Evolutionary conservation across 1,139 yeast genomes (phyloP).

Genomic region (Suhomyces atakaporum): DNA sequence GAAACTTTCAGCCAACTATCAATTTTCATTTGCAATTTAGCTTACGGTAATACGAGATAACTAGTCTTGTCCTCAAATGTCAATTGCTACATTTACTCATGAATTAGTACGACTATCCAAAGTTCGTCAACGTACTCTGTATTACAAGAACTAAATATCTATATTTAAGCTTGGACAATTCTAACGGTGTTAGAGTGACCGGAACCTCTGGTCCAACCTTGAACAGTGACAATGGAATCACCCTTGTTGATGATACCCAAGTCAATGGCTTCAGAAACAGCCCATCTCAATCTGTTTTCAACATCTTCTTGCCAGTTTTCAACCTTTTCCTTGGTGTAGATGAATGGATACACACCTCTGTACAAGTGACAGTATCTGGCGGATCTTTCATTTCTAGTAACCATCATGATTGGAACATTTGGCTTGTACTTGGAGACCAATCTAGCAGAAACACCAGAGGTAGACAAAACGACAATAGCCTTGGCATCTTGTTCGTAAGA

Average conservation of each 20-base stretch:
- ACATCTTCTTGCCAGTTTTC: constrained; percentile 96
- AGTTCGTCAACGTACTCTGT: constrained; percentile 2
- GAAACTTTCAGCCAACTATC: no score
- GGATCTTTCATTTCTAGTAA: constrained; percentile 89
- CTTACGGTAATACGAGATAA: no score
- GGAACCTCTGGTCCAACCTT: constrained; percentile 98
- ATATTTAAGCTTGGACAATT: constrained; percentile 51
- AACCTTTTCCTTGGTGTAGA: constrained; percentile 66
- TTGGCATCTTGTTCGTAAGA: constrained; percentile 94
- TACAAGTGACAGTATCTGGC: constrained; percentile 95
- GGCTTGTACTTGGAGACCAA: constrained; percentile 97
- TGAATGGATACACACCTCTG: constrained; percentile 98
- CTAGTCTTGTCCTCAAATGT: no score
- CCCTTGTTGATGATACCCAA: constrained; percentile 86
- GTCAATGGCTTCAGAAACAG: constrained; percentile 85
- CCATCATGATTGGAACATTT: constrained; percentile 95
- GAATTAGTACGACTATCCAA: not conserved
- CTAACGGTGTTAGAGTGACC: constrained; percentile 99
- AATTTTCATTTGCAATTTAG: no score
- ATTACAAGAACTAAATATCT: constrained; percentile 9
- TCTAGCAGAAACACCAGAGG: constrained; percentile 95
- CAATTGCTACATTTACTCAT: no score
- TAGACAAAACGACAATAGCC: constrained; percentile 94
- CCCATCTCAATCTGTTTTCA: constrained; percentile 92
- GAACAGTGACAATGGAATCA: constrained; percentile 90